Conservation (phyloP, 2,329 filamentous ascomycete genomes). For the Colletotrichum sp. region DNA sequence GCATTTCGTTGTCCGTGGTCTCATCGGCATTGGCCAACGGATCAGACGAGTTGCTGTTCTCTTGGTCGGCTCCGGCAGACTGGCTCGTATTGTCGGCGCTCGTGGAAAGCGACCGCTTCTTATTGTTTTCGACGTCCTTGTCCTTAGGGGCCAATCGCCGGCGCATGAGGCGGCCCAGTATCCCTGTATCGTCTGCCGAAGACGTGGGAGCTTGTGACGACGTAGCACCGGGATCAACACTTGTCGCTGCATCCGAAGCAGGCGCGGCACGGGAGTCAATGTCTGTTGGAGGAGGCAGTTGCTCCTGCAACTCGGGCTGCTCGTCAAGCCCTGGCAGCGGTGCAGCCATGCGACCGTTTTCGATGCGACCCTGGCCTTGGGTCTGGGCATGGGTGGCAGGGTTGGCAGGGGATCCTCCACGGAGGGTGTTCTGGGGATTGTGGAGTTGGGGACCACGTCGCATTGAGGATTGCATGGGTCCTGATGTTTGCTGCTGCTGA, state of each 20-base stretch:
- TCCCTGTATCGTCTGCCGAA: not conserved
- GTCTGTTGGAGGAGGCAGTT: not conserved
- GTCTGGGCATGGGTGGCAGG: not conserved
- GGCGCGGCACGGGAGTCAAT: not conserved
- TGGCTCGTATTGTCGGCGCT: not conserved
- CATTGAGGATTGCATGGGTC: slow-evolving; percentile 15
- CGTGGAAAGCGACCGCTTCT: not conserved
- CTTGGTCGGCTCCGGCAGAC: not conserved
- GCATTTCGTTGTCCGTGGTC: not conserved
- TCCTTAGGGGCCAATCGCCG: slow-evolving; percentile 11
- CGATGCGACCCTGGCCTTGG: slow-evolving; percentile 8
- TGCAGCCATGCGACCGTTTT: slow-evolving; percentile 6
- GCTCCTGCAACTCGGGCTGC: slow-evolving; percentile 1
- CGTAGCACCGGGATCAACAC: not conserved
- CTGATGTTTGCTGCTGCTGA: not conserved
- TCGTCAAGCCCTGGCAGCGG: slow-evolving; percentile 14
- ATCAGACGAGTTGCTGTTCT: not conserved
- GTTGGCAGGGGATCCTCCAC: not conserved
- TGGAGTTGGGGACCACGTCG: slow-evolving; percentile 15
- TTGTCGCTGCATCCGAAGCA: not conserved
- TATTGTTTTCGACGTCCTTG: not conserved
- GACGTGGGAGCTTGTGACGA: not conserved
- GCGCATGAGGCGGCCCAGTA: slow-evolving; percentile 10
- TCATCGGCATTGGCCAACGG: not conserved
- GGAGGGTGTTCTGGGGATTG: slow-evolving; percentile 20